Percentiles rank a stretch among this genome's conserved stretches.
Conservation (phyloP, 768 basidiomycete species). For the Glaciozyma antarctica region DNA sequence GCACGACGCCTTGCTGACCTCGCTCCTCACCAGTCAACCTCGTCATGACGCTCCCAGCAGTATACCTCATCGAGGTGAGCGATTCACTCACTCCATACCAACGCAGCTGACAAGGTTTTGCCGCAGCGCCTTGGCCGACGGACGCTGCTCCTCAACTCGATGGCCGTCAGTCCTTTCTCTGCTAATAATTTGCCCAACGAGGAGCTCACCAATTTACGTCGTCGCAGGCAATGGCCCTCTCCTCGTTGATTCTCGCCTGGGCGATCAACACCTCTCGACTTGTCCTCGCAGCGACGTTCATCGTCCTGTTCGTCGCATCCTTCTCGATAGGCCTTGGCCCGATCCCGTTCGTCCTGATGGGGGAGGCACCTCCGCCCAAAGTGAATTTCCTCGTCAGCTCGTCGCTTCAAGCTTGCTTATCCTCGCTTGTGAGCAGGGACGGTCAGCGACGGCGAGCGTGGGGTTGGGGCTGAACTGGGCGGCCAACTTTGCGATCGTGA, state of each 20-base stretch:
- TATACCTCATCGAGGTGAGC: conserved; percentile 42
- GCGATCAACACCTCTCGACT: conserved; percentile 36
- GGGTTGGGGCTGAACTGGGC: conserved; percentile 29
- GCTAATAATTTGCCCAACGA: too few relatives aligned
- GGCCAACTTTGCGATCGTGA: neutral
- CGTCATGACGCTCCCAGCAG: conserved; percentile 42
- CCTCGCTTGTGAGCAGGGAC: conserved; percentile 30
- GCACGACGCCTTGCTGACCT: neutral
- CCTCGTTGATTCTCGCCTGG: conserved; percentile 36
- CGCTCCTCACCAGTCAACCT: conserved; percentile 36
- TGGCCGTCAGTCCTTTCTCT: conserved; percentile 8
- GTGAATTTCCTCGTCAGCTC: conserved; percentile 39
- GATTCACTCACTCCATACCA: neutral
- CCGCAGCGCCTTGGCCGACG: conserved; percentile 37
- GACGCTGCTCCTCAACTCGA: conserved; percentile 37
- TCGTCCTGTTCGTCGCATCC: conserved; percentile 34
- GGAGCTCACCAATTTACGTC: too few relatives aligned
- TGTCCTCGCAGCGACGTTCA: conserved; percentile 34
- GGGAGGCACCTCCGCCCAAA: conserved; percentile 73
- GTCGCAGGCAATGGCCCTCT: conserved; percentile 34
- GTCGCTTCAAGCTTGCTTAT: neutral
- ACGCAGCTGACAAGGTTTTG: too few relatives aligned
- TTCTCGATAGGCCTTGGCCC: conserved; percentile 88
- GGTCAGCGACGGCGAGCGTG: conserved; percentile 36
- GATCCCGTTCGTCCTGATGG: conserved; percentile 82